Base-by-base conservation (phyloP, 1,284 basidiomycete species). In the Ceratobasidium sp. region DNA sequence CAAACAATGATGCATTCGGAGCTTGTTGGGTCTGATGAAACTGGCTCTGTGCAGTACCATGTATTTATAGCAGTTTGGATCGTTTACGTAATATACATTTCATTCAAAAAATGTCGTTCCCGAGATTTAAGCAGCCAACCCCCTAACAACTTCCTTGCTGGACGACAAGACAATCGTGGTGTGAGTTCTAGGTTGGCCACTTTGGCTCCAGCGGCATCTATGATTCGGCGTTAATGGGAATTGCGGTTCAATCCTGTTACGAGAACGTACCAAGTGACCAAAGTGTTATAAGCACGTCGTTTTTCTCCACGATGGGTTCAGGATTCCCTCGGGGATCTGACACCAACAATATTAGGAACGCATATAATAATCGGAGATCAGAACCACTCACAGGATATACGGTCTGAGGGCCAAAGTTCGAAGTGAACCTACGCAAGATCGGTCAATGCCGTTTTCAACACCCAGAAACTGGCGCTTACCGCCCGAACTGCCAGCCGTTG, bases 281-380 rank as follows among this genome's bases (percentile, higher is more conserved):
- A 45, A 67, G 20, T 3, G 50, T 38, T 17, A 67, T 15, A 2
- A 67, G 38, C 6, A 67, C 38, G 17, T 67, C 50, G 17, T n/a
- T 67, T 67, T 25, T 53, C 49, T 0, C 62, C 62, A 8, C 62
- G 62, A 22, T 67, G n/a, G 62, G n/a, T 67, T 67, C 38, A 67
- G 62, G 2, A 67, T 67, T 2, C 62, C 62, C 38, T 67, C 62
- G 17, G 62, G 62, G 20, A 67, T 43, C 62, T 65, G 20, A 15
- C 7, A 3, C 1, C 20, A 17, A 22, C 7, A 3, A 20, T 12
- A 1, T 54, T 32, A 67, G 49, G 12, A 20, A 5, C 25, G 45
- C 17, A 38, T 58, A 62, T 34, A 50, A 17, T 42, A 3, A 47
- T 8, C 32, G 20, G 45, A 7, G 7, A 22, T 20, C 22, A 20